Base-by-base conservation (phyloP, 139 green algal species). In the Tetradesmus lagerheimii region DNA sequence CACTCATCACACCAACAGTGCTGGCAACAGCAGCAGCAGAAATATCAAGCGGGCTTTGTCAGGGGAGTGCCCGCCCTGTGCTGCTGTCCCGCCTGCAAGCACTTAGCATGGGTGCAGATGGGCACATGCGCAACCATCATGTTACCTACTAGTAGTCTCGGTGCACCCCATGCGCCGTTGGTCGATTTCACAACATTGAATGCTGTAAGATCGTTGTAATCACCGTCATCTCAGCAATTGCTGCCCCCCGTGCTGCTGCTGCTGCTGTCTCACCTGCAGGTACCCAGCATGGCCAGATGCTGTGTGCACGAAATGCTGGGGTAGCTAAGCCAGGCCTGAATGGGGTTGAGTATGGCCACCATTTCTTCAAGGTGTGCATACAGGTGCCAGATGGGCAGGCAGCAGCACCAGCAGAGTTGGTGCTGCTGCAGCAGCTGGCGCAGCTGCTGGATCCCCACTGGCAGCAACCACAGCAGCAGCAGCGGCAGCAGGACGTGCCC, bases 291-390 rank as follows among this genome's bases (percentile, higher is more conserved):
- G 90, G 90, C 0, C 80, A 93, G 31, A 41, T 86, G 64, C 41
- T 93, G 37, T 53, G 75, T 45, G 80, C 88, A 27, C 1, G n/a
- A 11, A 53, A 64, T 2, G 86, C 87, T 14, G 90, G 90, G 11
- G 75, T 93, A 1, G 81, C 79, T 1, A 53, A 64, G 11, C 39
- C 86, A 1, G 31, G 31, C 15, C 31, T 74, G 9, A 75, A 79
- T 47, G 80, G 86, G 9, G 67, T 90, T 15, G 53, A 89, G 35
- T 87, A 85, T 47, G 90, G 90, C 5, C 86, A 91, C 64, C 90
- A 93, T 75, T 88, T 64, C 75, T 93, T 93, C 57, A 43, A 47
- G 14, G 57, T 91, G 8, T 3, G 29, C 31, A 31, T 91, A 0
- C 29, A 35, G 23, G 53, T 93, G 82, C 90, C 90, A 2, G 43